phyloP scores from a whole-genome alignment of 2,329 filamentous ascomycete genomes.

The Dothistroma septosporum region DNA sequence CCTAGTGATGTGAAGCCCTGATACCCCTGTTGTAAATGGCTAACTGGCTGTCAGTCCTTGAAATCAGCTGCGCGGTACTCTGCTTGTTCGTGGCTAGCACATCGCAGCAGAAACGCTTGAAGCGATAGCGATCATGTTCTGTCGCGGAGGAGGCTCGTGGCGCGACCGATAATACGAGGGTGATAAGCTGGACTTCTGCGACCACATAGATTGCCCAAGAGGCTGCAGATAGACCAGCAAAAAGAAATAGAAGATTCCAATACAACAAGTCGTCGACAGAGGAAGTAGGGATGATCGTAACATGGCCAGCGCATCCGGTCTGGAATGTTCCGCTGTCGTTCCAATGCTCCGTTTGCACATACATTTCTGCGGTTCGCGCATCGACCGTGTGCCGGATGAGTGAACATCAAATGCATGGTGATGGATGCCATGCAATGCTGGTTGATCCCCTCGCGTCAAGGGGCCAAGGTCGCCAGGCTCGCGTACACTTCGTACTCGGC shows the following conservation, averaged over 20 bases:
- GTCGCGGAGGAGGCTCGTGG: background rate
- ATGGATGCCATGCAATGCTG: background rate
- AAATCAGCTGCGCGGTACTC: slow-evolving; percentile 4
- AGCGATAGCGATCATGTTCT: background rate
- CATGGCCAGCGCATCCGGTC: background rate
- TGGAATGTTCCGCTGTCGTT: background rate
- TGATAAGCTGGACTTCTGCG: background rate
- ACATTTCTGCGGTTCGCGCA: background rate
- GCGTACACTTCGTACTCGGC: background rate
- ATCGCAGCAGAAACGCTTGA: slow-evolving; percentile 1
- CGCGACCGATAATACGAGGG: background rate
- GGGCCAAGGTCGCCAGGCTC: background rate
- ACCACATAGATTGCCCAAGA: background rate
- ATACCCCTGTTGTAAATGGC: background rate
- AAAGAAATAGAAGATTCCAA: background rate
- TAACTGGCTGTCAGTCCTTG: slow-evolving; percentile 8
- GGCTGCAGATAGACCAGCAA: too few species aligned
- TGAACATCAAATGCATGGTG: background rate
- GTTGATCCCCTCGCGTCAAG: background rate
- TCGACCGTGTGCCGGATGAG: background rate
- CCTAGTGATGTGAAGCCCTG: background rate
- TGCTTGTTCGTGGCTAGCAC: slow-evolving; percentile 10
- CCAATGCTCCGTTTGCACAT: too few species aligned
- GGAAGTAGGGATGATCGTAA: too few species aligned
- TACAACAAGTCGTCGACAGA: too few species aligned